phyloP scores from a whole-genome alignment of 352 stramenopile species.

The Phytophthora melonis region DNA sequence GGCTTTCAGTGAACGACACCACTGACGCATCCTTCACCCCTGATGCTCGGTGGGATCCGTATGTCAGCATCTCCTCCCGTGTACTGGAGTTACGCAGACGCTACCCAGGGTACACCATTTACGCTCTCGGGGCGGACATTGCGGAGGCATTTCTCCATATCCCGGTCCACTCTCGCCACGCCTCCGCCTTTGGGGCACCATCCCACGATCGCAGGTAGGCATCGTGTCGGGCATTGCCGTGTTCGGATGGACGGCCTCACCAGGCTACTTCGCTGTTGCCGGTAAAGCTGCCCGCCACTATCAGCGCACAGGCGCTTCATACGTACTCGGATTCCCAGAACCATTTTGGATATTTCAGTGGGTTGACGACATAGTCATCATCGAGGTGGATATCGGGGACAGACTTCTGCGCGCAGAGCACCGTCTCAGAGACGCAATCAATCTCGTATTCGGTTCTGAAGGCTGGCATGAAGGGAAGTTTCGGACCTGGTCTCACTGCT shows the following conservation, averaged over 20 bases:
- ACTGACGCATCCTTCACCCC: no score
- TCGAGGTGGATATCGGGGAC: background rate
- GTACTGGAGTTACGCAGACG: no score
- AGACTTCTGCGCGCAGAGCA: background rate
- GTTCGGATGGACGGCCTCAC: background rate
- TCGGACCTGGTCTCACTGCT: background rate
- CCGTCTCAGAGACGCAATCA: background rate
- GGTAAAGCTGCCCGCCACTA: background rate
- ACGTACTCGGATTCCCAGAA: background rate
- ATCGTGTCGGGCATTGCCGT: background rate
- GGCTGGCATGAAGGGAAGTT: background rate
- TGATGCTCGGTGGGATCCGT: no score
- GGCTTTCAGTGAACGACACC: no score
- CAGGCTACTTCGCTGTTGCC: background rate
- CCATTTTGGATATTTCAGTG: background rate
- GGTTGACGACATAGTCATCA: background rate
- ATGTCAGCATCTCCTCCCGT: no score
- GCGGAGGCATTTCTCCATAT: no score
- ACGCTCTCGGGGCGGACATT: no score
- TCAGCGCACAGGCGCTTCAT: background rate
- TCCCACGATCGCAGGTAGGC: background rate
- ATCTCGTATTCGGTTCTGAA: background rate
- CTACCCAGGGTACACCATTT: no score
- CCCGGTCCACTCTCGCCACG: no score
- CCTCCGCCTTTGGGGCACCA: background rate